Base-by-base conservation (phyloP, 768 basidiomycete genomes). In the Lactarius quietus region DNA sequence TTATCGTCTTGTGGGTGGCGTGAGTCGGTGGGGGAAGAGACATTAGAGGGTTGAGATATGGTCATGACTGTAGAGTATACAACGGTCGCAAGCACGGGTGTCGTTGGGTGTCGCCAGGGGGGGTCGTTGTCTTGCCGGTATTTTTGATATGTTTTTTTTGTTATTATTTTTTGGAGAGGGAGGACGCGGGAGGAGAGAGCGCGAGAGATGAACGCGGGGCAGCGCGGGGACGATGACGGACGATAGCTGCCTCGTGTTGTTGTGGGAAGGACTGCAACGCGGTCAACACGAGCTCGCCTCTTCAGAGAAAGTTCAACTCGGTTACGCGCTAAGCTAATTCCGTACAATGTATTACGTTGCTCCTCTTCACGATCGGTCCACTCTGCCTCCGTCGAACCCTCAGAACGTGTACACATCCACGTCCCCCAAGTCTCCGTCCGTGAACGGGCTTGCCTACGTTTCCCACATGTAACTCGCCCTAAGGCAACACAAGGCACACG, bases 321-420 rank as follows among this genome's bases (percentile, higher is more conserved):
- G n/a, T 0, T 15, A 52, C 17, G 33, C 51, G 38, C 63, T 64
- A 64, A 33, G n/a, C 63, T 10, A 20, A 23, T 63, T 63, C 39
- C 26, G 43, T 45, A n/a, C n/a, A n/a, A n/a, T n/a, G n/a, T n/a
- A n/a, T n/a, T n/a, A n/a, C n/a, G n/a, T n/a, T n/a, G n/a, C n/a
- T n/a, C n/a, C n/a, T n/a, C n/a, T n/a, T n/a, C n/a, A n/a, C n/a
- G n/a, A n/a, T n/a, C n/a, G n/a, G n/a, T n/a, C n/a, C 29, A 35
- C 39, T n/a, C n/a, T n/a, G n/a, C 17, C 17, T 33, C 8, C 33
- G 8, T 14, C n/a, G n/a, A 60, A 26, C 12, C 28, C 53, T 75
- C 69, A 79, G 67, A 78, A 72, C 59, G 72, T 72, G 39, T 75
- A 79, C 31, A 79, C 78, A 57, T 78, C 73, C 1, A 78, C 71